Percentiles rank a stretch among this genome's conserved stretches.
phyloP scores from a whole-genome alignment of 345 rosid species.

The Eucalyptus albens region DNA sequence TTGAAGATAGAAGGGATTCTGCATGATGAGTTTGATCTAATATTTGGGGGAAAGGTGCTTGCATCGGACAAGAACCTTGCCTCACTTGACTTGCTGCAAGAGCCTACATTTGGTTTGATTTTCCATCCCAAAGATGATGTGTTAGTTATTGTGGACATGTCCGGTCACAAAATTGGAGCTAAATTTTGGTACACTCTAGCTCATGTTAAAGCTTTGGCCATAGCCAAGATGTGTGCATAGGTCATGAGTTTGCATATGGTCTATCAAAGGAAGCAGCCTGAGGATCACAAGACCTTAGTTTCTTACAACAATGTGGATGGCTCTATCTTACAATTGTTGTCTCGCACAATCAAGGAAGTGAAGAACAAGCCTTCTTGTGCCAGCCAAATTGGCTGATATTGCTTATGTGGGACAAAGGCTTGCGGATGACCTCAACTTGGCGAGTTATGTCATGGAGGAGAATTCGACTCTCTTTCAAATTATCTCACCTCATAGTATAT shows the following conservation, averaged over 20 bases:
- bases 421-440: no score
- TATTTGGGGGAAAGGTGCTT: neutral
- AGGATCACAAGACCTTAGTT: neutral
- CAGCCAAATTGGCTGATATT: neutral
- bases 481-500: neutral
- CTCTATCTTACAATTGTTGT: neutral
- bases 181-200: neutral
- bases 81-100: neutral
- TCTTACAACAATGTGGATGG: neutral
- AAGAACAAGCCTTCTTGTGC: neutral
- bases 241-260: neutral
- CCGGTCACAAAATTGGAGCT: neutral
- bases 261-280: neutral
- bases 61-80: neutral
- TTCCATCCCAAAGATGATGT: neutral
- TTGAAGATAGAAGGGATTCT: neutral
- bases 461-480: no score
- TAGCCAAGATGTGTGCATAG: neutral
- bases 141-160: neutral
- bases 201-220: neutral
- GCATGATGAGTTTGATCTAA: rapidly evolving
- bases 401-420: no score
- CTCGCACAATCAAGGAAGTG: neutral
- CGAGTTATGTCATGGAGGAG: neutral
- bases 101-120: neutral